Percentiles rank a stretch among this genome's conserved stretches.
Evolutionary conservation across 257 asterid genomes (phyloP).

Genomic region (Solanum neorickii): DNA sequence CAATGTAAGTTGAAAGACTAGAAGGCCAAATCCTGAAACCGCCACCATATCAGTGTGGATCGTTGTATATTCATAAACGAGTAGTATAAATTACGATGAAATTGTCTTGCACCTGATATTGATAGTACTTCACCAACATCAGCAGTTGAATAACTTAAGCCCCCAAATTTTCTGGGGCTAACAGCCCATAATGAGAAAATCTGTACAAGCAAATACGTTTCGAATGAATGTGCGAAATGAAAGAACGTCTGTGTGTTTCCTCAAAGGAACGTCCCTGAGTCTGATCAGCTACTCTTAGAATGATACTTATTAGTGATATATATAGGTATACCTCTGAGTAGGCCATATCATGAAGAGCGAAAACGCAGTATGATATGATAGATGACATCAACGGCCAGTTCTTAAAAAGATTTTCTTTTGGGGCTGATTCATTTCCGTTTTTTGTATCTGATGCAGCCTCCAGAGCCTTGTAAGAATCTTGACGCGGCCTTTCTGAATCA

Average conservation of each 20-base stretch:
- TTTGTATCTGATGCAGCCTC: constrained; percentile 24
- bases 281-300: not conserved
- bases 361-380: constrained; percentile 58
- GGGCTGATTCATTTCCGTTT: constrained; percentile 2
- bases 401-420: constrained; percentile 34
- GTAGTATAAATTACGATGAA: not conserved
- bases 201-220: constrained; percentile 9
- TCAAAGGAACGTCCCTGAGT: not conserved
- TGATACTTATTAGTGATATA: not conserved
- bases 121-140: constrained; percentile 74
- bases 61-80: not conserved
- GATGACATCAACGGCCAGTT: constrained; percentile 76
- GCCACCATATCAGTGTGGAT: not conserved
- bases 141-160: constrained; percentile 50
- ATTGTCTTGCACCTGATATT: constrained; percentile 38
- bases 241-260: not conserved
- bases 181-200: constrained; percentile 91
- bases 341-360: constrained; percentile 90
- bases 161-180: constrained; percentile 64
- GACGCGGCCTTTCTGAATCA: constrained; percentile 7
- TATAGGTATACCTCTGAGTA: constrained; percentile 51
- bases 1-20: constrained; percentile 53
- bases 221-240: not conserved
- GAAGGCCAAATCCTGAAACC: constrained; percentile 62
- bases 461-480: constrained; percentile 7